Conservation (phyloP, 1,284 basidiomycete genomes). For the Blastosporella zonata region DNA sequence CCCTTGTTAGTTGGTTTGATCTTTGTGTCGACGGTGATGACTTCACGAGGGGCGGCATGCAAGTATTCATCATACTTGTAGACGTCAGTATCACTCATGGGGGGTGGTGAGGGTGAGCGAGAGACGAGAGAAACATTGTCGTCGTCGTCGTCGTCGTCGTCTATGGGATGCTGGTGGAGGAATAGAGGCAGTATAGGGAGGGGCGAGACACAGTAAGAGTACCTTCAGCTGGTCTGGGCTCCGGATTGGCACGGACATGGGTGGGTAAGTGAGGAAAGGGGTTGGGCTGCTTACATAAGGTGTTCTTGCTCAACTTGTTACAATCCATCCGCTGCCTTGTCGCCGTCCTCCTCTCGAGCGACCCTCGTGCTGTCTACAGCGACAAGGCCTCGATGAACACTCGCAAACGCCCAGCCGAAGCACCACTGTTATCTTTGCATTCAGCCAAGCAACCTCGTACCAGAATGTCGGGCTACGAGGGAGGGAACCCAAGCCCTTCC, state of each 20-base stretch:
- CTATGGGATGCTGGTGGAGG: constrained; percentile 60
- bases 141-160: constrained; percentile 43
- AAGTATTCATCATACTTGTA: constrained; percentile 67
- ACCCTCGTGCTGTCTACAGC: background rate
- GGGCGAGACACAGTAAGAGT: constrained; percentile 51
- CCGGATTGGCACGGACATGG: too few species aligned
- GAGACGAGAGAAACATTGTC: constrained; percentile 71
- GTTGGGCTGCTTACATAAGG: background rate
- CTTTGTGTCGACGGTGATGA: constrained; percentile 75
- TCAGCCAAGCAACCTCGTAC: constrained; percentile 33
- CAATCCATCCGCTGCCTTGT: background rate
- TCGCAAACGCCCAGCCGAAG: constrained; percentile 34
- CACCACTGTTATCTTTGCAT: constrained; percentile 27
- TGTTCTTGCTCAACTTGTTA: background rate
- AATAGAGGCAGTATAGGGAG: constrained; percentile 46
- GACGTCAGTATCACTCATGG: constrained; percentile 49
- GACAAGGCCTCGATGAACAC: constrained; percentile 27
- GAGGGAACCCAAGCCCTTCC: constrained; percentile 23
- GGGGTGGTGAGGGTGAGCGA: constrained; percentile 62
- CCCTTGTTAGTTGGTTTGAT: constrained; percentile 76
- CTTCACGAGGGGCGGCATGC: constrained; percentile 48
- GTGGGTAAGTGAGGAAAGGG: background rate
- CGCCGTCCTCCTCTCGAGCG: background rate
- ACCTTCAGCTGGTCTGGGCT: constrained; percentile 58
- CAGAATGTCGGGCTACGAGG: constrained; percentile 22